Percentiles rank a stretch among this genome's conserved stretches.
phyloP scores from a whole-genome alignment of 345 rosid species.

The Garcia nutans region DNA sequence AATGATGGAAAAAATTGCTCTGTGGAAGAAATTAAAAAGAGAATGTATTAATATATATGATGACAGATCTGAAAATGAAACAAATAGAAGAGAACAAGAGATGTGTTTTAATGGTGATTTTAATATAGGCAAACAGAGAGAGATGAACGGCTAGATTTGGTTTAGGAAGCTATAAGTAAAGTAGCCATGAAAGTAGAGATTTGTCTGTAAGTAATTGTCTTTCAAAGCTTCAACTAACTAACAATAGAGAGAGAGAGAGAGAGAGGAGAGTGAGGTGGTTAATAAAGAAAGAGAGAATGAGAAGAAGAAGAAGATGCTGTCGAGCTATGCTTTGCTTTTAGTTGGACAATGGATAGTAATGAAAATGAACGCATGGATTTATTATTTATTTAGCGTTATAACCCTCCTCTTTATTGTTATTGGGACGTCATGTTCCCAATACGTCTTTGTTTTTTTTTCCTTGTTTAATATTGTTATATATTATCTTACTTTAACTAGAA shows the following conservation, averaged over 20 bases:
- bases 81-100: slow-evolving; percentile 13
- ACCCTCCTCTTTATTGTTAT: not conserved
- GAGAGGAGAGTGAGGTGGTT: not conserved
- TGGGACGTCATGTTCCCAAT: not conserved
- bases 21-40: not conserved
- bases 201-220: slow-evolving; percentile 4
- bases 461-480: not conserved
- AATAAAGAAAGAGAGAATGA: no score
- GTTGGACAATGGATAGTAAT: no score
- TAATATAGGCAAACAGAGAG: not conserved
- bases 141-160: not conserved
- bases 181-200: not conserved
- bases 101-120: not conserved
- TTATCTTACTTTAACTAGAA: no score
- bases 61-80: slow-evolving; percentile 9
- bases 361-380: no score
- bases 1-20: not conserved
- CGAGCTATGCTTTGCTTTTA: no score
- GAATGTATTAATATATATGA: not conserved
- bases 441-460: not conserved
- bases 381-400: not conserved
- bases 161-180: not conserved
- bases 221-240: not conserved
- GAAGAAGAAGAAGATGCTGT: not conserved
- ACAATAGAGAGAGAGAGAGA: not conserved